Base-by-base conservation (phyloP, 257 asterid species). In the Catharanthus roseus region DNA sequence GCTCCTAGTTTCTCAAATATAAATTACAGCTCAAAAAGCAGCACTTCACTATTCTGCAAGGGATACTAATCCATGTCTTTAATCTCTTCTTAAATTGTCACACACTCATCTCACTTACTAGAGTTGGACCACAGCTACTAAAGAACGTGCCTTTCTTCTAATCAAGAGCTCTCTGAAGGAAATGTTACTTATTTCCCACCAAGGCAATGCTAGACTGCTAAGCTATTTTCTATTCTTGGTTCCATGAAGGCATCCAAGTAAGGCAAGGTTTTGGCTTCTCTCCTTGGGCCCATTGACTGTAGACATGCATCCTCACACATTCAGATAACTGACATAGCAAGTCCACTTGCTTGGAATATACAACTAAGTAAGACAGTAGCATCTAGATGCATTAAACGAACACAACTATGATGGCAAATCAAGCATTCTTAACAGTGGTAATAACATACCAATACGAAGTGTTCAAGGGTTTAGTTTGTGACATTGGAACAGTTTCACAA, bases 51-150 rank as follows among this genome's bases (percentile, higher is more conserved):
- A 19, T 33, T n/a, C 11, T 10, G 13, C 11, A 13, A 7, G 23
- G 50, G 23, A 68, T 34, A n/a, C 34, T 33, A 3, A n/a, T n/a
- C 44, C 64, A 69, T 12, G 41, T 69, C 53, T 19, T 38, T 26
- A 4, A 26, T 1, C 72, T 36, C 36, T 57, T 38, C 33, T 47
- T 13, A 26, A 41, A 19, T 29, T 18, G 29, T 36, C 28, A 28
- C 23, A 44, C 34, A 36, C 13, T 49, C 41, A 50, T 15, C 49
- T 21, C 9, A 58, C 53, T 34, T 41, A 53, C 19, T 1, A 53
- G 63, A 50, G 34, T 68, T 50, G 72, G 65, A 24, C 65, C 65
- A 69, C 53, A 53, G 42, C 36, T 21, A 23, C 42, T 33, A 31
- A 68, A 68, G 64, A 23, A 53, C 51, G 55, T 13, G 33, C 6